phyloP scores from a whole-genome alignment of 2,329 filamentous ascomycete species.

The Talaromyces albobiverticillius region DNA sequence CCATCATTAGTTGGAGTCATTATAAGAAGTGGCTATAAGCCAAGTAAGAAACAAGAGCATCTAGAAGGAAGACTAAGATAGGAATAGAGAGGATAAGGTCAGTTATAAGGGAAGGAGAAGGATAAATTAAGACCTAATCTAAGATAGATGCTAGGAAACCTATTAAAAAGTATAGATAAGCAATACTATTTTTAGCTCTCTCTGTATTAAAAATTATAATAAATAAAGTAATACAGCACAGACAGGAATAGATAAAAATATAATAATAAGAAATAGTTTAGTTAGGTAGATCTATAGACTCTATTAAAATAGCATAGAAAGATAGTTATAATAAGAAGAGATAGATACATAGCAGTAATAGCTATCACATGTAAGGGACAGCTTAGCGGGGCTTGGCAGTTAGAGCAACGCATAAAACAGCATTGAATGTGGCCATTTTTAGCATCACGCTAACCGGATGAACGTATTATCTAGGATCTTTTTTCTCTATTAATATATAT shows the following conservation, averaged over 20 bases:
- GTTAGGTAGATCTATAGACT: background rate
- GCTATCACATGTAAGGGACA: background rate
- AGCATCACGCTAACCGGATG: background rate
- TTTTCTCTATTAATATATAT: background rate
- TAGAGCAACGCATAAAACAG: background rate
- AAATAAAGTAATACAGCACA: background rate
- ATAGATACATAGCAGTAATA: background rate
- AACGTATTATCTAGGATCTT: background rate
- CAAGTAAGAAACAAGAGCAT: background rate
- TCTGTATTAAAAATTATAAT: too few species aligned
- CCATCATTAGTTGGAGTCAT: background rate
- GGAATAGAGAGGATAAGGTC: background rate
- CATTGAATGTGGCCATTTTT: background rate
- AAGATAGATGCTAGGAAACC: too few species aligned
- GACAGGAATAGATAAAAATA: background rate
- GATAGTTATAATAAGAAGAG: background rate
- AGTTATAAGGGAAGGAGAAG: background rate
- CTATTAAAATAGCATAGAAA: background rate
- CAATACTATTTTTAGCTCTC: too few species aligned
- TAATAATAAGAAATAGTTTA: background rate
- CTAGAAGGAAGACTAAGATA: background rate
- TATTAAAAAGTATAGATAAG: too few species aligned
- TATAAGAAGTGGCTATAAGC: background rate
- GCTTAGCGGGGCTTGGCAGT: background rate
- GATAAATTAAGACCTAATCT: background rate